Evolutionary conservation across 148 eudicot species (phyloP).

Genomic region (Vaccinium corymbosum): DNA sequence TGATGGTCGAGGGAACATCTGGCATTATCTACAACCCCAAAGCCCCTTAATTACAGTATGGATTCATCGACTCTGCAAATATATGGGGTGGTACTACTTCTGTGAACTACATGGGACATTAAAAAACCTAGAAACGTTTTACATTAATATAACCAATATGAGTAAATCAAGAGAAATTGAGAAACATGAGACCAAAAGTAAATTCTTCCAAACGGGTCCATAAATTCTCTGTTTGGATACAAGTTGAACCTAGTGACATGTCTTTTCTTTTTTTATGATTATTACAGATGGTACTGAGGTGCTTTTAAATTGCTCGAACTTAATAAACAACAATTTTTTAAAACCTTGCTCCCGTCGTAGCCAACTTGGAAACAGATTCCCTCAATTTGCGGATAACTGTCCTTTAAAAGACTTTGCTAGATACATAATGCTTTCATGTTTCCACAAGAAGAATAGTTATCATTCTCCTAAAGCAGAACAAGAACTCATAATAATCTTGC

Average conservation of each 20-base stretch:
- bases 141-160: neutral
- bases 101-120: neutral
- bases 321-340: neutral
- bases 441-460: neutral
- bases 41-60: neutral
- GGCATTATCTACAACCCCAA: neutral
- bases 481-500: neutral
- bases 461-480: neutral
- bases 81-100: neutral
- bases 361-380: conserved; percentile 10
- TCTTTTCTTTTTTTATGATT: neutral
- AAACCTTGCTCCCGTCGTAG: neutral
- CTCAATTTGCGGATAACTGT: neutral
- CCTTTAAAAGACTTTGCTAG: conserved; percentile 7
- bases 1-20: neutral
- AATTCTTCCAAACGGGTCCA: neutral
- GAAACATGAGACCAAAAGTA: neutral
- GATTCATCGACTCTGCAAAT: neutral
- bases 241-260: neutral
- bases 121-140: neutral
- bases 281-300: neutral
- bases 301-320: neutral
- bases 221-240: neutral
- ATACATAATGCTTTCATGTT: neutral
- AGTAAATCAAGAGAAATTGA: neutral